Conservation (phyloP, 352 stramenopile species). For the Phytopythium litorale region DNA sequence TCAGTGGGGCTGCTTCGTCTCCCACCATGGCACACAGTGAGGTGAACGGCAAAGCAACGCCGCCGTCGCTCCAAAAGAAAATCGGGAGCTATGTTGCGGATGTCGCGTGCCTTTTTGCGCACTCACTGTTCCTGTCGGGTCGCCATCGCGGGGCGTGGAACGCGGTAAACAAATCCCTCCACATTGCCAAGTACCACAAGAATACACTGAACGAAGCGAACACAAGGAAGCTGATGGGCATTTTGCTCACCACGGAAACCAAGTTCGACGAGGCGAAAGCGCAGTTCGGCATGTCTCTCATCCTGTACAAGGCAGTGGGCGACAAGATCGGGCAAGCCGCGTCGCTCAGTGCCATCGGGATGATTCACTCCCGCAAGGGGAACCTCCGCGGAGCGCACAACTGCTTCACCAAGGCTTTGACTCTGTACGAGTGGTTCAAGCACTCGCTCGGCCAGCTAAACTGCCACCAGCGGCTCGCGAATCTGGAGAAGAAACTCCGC, state of each 20-base stretch:
- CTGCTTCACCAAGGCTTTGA: slow-evolving; percentile 77
- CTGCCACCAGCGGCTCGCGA: slow-evolving; percentile 74
- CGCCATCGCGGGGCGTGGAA: slow-evolving; percentile 71
- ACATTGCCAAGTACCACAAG: slow-evolving; percentile 75
- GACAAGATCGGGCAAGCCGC: slow-evolving; percentile 77
- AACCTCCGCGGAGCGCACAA: slow-evolving; percentile 75
- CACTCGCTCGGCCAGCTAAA: slow-evolving; percentile 75
- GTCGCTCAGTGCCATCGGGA: slow-evolving; percentile 70
- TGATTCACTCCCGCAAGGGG: slow-evolving; percentile 78
- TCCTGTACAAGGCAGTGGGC: slow-evolving; percentile 68
- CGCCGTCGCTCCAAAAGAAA: slow-evolving; percentile 30
- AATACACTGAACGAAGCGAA: slow-evolving; percentile 65
- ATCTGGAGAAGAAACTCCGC: slow-evolving; percentile 82
- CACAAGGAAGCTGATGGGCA: slow-evolving; percentile 73
- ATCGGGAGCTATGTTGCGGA: slow-evolving; percentile 57
- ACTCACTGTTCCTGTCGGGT: slow-evolving; percentile 69
- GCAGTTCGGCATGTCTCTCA: slow-evolving; percentile 71
- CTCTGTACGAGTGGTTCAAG: slow-evolving; percentile 82
- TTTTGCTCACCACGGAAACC: slow-evolving; percentile 74
- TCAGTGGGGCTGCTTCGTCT: neutral
- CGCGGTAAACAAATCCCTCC: slow-evolving; percentile 63
- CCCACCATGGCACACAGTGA: slow-evolving; percentile 3
- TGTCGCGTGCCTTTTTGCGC: slow-evolving; percentile 69
- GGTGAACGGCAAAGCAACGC: neutral
- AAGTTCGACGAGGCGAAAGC: slow-evolving; percentile 83